phyloP scores from a whole-genome alignment of 2,329 filamentous ascomycete species.

The Monilinia laxa region DNA sequence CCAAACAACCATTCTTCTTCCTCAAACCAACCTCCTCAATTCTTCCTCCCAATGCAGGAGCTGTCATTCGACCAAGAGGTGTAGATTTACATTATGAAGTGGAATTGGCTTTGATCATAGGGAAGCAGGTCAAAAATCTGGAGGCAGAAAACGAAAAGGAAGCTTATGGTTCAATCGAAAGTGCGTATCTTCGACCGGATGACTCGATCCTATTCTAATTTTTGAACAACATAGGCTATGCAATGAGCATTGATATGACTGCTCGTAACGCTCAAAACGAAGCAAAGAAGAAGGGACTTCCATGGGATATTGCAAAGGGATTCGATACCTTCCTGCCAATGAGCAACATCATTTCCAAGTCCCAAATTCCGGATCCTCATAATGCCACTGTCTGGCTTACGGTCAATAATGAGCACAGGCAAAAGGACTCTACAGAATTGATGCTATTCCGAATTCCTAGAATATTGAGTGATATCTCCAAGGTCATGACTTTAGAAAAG shows the following conservation, averaged over 20 bases:
- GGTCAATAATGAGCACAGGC: constrained; percentile 76
- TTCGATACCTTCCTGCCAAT: constrained; percentile 97
- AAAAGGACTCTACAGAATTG: constrained; percentile 85
- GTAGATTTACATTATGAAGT: constrained; percentile 92
- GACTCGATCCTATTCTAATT: constrained; percentile 5
- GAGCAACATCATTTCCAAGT: constrained; percentile 76
- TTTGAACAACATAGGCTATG: constrained; percentile 61
- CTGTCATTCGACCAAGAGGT: constrained; percentile 78
- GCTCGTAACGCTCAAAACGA: constrained; percentile 93
- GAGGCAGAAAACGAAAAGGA: constrained; percentile 69
- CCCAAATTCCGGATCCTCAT: constrained; percentile 80
- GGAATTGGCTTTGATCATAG: constrained; percentile 86
- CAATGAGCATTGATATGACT: constrained; percentile 95
- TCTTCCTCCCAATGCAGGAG: constrained; percentile 72
- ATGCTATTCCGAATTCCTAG: constrained; percentile 92
- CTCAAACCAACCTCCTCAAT: constrained; percentile 90
- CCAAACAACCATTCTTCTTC: constrained; percentile 98
- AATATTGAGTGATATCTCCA: constrained; percentile 85
- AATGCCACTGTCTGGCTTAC: constrained; percentile 81
- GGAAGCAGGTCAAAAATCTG: constrained; percentile 75
- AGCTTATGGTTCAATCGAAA: constrained; percentile 79
- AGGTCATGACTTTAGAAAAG: constrained; percentile 89
- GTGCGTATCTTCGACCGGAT: constrained; percentile 48
- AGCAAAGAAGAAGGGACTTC: constrained; percentile 94
- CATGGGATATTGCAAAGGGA: constrained; percentile 95